Percentiles rank a stretch among this genome's conserved stretches.
phyloP scores from a whole-genome alignment of 1,284 basidiomycete genomes.

The Phylloboletellus chloephorus region DNA sequence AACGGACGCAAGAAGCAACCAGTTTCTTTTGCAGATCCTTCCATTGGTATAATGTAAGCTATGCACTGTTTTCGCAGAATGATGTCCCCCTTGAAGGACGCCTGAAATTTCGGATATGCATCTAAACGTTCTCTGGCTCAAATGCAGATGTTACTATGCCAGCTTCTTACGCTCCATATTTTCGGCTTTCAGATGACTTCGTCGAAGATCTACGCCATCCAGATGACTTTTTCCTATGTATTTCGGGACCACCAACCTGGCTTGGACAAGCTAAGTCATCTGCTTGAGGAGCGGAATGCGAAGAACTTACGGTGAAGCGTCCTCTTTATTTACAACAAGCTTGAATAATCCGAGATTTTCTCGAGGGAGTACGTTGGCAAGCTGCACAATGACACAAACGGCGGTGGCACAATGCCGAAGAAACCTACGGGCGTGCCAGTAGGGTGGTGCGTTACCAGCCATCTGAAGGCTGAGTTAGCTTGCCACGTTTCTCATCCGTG shows the following conservation, averaged over 20 bases:
- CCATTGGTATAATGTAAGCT: not conserved
- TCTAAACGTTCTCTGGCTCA: slow-evolving; percentile 6
- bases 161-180: not conserved
- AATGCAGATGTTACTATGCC: slow-evolving; percentile 2
- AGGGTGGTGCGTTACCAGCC: slow-evolving; percentile 4
- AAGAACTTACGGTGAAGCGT: slow-evolving; percentile 4
- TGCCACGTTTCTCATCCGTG: not conserved
- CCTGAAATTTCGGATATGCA: not conserved
- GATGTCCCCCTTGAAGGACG: slow-evolving; percentile 1
- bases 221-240: not conserved
- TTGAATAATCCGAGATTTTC: not conserved
- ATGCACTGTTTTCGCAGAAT: slow-evolving; percentile 1
- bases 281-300: not conserved
- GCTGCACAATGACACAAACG: not conserved
- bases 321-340: slow-evolving; percentile 2
- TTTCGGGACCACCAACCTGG: not conserved
- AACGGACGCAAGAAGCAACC: slow-evolving; percentile 5
- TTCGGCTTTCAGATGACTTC: slow-evolving; percentile 6
- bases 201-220: slow-evolving; percentile 1
- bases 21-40: not conserved
- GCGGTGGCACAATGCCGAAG: no score
- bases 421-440: not conserved
- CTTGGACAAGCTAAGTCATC: not conserved
- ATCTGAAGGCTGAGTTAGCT: slow-evolving; percentile 1
- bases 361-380: not conserved